Base-by-base conservation (phyloP, 345 rosid genomes). In the Eucalyptus cloeziana region DNA sequence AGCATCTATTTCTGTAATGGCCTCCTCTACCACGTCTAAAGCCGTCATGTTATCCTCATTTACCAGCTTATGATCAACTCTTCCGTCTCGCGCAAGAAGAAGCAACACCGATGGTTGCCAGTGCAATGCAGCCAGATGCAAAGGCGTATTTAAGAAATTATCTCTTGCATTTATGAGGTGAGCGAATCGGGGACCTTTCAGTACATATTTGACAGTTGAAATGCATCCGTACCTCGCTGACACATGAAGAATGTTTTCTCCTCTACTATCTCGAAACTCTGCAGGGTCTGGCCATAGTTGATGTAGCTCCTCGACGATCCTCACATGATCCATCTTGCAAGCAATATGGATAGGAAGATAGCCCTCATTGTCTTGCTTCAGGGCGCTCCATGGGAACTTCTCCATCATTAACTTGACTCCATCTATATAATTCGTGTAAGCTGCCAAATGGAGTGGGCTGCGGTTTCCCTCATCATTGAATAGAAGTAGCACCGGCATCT, bases 391-490 rank as follows among this genome's bases (percentile, higher is more conserved):
- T 0, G 62, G 62, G 1, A 56, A 21, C 13, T 56, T 56, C 62
- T 56, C 62, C 0, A 56, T 17, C 62, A 56, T 22, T 0, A 56
- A 56, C 30, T 56, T 56, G 62, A 56, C 62, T 56, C 62, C 62
- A 24, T 24, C 30, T 0, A 56, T 0, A 56, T 56, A 56, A 24
- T 56, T 56, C 6, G 62, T 56, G 30, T 24, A 56, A 24, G 13
- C 13, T 56, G 62, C 62, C 6, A 56, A 56, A 56, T 56, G 62
- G 62, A 56, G 62, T 24, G 27, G 27, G 1, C 1, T 56, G 25
- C 62, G 12, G 0, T 24, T 22, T 56, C 1, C 3, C 30, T 56
- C 62, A 9, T 56, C 62, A 21, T 0, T 56, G 1, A 9, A 56
- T 24, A 1, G 27, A 56, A 22, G 30, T 60, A 60, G 31, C 67